Evolutionary conservation across 2,329 filamentous ascomycete genomes (phyloP).

Genomic region (Sclerotinia spermophila): DNA sequence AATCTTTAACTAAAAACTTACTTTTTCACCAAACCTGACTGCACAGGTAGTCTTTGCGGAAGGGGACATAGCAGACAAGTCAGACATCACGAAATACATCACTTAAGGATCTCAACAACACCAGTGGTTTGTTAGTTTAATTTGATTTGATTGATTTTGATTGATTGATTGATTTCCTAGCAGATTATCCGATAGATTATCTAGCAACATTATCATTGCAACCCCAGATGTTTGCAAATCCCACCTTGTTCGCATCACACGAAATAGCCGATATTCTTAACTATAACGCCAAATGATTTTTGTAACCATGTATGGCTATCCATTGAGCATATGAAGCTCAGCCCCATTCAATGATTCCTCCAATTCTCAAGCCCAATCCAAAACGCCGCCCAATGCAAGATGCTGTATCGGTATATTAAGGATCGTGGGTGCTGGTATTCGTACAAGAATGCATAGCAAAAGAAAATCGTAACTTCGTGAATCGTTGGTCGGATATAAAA

Average conservation of each 20-base stretch:
- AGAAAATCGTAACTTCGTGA: conserved; percentile 32
- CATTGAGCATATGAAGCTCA: conserved; percentile 2
- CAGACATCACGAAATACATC: neutral
- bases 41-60: neutral
- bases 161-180: conserved; percentile 13
- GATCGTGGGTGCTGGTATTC: conserved; percentile 35
- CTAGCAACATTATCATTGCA: conserved; percentile 13
- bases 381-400: conserved; percentile 34
- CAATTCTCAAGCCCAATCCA: conserved; percentile 6
- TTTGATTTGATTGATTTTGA: neutral
- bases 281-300: conserved; percentile 17
- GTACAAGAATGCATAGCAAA: conserved; percentile 35
- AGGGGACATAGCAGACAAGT: neutral
- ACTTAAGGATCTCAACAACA: neutral
- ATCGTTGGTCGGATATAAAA: conserved; percentile 28
- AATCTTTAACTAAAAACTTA: neutral
- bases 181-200: conserved; percentile 6
- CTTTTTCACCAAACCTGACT: neutral
- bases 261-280: conserved; percentile 19
- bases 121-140: neutral
- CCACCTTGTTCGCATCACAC: neutral
- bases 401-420: conserved; percentile 26
- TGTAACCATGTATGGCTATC: conserved; percentile 18
- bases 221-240: conserved; percentile 5
- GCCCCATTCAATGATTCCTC: conserved; percentile 23